Base-by-base conservation (phyloP, 2,329 filamentous ascomycete species). In the Bipolaris bicolor region DNA sequence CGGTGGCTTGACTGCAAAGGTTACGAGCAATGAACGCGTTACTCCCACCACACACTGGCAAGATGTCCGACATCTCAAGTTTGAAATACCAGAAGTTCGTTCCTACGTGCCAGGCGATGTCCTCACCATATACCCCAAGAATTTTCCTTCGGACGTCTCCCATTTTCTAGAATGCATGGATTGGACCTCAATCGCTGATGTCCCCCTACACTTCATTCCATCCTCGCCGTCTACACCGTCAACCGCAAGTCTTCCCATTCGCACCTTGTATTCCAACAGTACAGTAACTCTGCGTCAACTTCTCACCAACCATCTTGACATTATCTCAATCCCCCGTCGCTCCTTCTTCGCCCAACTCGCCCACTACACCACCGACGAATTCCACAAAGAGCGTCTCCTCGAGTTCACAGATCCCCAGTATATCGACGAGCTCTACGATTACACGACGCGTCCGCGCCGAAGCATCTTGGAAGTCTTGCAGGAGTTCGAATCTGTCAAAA, bases 391-490 rank as follows among this genome's bases (percentile, higher is more conserved):
- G 60, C 87, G 94, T 1, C 84, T 99, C 0, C 77, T 89, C 7
- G 95, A 99, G 71, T 95, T 99, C 67, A 88, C 88, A 1, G 85
- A 90, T 67, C 87, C 91, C 0, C 84, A 90, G 44, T 91, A 89
- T 67, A 86, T 94, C 5, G 92, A 98, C 66, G 95, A 99, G 67
- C 88, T 97, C 54, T 98, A 91, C 79, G 94, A 99, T 77, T 99
- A 99, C 73, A 95, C 95, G 1, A 93, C 93, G 0, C 88, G 95
- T 7, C 91, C 94, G 0, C 88, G 92, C 33, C 88, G 95, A 33
- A 96, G 90, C 57, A 97, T 98, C 55, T 81, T 99, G 5, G 95
- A 99, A 77, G 89, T 97, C 3, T 83, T 99, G 26, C 88, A 94
- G 55, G 95, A 99, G 67, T 99, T 99, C 68, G 85, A 90, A 40